Evolutionary conservation across 352 stramenopile species (phyloP), one percentile per base, ranked within the genome.

Genomic region (Pythium sp.): DNA sequence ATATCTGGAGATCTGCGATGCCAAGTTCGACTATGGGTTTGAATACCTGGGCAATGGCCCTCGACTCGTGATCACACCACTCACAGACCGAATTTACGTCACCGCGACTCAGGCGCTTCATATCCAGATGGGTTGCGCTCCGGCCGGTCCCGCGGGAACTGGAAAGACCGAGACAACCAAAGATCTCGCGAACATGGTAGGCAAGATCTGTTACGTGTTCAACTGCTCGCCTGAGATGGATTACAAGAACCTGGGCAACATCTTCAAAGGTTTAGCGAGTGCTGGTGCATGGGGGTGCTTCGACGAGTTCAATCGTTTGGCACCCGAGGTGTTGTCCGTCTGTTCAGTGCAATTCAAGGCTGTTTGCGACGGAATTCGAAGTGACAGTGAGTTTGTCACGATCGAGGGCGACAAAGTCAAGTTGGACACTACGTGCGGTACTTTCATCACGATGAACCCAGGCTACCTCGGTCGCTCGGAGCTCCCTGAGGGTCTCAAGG

Each of bases 391-490:
- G 43, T 70, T 79, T 0, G 91, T 99, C 41, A 82, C 91, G 7
- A 95, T 99, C 38, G 94, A 98, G 67, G 94, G 93, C 9, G 91
- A 98, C 72, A 84, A 79, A 26, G 91, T 98, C 18, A 82, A 67
- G 24, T 78, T 98, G 0, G 93, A 98, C 65, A 73, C 87, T 8
- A 91, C 84, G 1, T 98, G 92, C 61, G 96, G 95, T 28, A 97
- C 91, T 12, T 99, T 98, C 67, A 98, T 99, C 71, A 99, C 94
- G 14, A 99, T 99, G 96, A 99, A 99, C 69, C 96, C 96, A 11
- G 95, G 94, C 1, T 99, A 99, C 55, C 68, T 98, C 8, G 95
- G 95, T 0, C 84, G 95, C 14, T 97, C 90, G 2, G 95, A 98
- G 76, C 82, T 99, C 1, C 96, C 96, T 0, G 95, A 98, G 74